phyloP scores from a whole-genome alignment of 305 asterid species.

The Fraxinus albicans region DNA sequence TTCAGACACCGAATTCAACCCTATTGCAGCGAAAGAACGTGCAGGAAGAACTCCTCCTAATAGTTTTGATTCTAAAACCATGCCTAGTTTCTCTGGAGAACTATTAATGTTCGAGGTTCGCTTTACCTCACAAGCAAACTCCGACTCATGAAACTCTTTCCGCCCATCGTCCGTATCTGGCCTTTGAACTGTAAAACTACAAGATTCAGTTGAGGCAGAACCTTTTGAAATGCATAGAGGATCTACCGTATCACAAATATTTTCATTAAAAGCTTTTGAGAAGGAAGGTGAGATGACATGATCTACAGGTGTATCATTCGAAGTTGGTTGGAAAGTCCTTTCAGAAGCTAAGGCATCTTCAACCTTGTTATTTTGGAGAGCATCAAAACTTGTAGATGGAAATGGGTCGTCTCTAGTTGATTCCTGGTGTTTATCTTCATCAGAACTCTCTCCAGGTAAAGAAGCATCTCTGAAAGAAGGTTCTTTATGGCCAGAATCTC shows the following conservation, averaged over 20 bases:
- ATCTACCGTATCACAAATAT: slow-evolving; percentile 22
- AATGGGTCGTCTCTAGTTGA: slow-evolving; percentile 24
- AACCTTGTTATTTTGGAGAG: slow-evolving; percentile 22
- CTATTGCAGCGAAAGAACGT: slow-evolving; percentile 42
- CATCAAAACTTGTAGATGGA: slow-evolving; percentile 33
- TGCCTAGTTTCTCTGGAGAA: slow-evolving; percentile 36
- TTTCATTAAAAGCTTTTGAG: background rate
- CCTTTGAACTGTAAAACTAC: slow-evolving; percentile 31
- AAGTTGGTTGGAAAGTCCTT: slow-evolving; percentile 16
- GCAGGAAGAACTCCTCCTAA: slow-evolving; percentile 32
- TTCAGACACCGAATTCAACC: slow-evolving; percentile 24
- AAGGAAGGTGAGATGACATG: slow-evolving; percentile 27
- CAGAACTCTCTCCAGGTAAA: slow-evolving; percentile 26
- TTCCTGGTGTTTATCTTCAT: slow-evolving; percentile 33
- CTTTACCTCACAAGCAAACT: slow-evolving; percentile 25
- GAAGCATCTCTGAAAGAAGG: slow-evolving; percentile 22
- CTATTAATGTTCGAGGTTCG: slow-evolving; percentile 27
- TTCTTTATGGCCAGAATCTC: slow-evolving; percentile 30
- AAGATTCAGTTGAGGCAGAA: slow-evolving; percentile 32
- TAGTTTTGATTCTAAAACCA: slow-evolving; percentile 30
- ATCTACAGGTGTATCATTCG: slow-evolving; percentile 26
- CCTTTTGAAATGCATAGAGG: slow-evolving; percentile 23
- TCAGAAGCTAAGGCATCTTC: slow-evolving; percentile 12
- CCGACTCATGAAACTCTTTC: slow-evolving; percentile 29
- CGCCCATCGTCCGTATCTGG: slow-evolving; percentile 28